Conservation (phyloP, 2,329 filamentous ascomycete genomes). For the Onygena corvina region DNA sequence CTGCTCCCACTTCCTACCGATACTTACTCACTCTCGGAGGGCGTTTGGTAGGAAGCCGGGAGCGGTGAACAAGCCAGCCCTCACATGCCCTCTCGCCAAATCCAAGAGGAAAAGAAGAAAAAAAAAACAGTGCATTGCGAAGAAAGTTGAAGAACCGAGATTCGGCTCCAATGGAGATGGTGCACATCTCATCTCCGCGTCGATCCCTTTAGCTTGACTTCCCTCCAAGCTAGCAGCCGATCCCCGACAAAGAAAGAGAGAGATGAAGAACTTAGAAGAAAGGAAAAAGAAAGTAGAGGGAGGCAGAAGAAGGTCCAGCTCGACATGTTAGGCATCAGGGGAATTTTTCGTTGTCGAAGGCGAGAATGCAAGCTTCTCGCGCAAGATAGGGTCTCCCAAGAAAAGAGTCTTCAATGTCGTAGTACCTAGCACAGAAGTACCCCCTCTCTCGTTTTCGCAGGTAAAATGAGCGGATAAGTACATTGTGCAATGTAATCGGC, state of each 20-base stretch:
- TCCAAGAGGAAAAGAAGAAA: neutral
- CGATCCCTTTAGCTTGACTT: neutral
- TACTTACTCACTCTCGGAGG: too few species aligned
- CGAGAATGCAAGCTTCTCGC: too few species aligned
- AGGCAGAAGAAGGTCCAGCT: neutral
- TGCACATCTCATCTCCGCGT: neutral
- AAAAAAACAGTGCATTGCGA: neutral
- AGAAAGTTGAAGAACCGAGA: slow-evolving; percentile 1
- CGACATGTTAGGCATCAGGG: neutral
- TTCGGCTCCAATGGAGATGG: slow-evolving; percentile 1
- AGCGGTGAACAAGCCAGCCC: neutral
- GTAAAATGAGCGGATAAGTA: neutral
- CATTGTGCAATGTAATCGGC: slow-evolving; percentile 4
- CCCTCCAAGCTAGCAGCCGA: neutral
- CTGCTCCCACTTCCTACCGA: too few species aligned
- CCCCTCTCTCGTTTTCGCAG: neutral
- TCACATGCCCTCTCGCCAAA: neutral
- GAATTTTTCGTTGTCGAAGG: too few species aligned
- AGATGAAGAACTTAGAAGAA: neutral
- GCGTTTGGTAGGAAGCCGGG: too few species aligned
- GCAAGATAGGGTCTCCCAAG: too few species aligned
- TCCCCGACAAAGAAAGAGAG: neutral
- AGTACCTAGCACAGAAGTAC: neutral
- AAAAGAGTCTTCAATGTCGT: neutral
- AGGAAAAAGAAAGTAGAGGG: neutral